These are phyloP conservation scores for Sporobolomyces roseus DNA, from an alignment of 768 basidiomycete species.

Conservation along the genomic window DNA sequence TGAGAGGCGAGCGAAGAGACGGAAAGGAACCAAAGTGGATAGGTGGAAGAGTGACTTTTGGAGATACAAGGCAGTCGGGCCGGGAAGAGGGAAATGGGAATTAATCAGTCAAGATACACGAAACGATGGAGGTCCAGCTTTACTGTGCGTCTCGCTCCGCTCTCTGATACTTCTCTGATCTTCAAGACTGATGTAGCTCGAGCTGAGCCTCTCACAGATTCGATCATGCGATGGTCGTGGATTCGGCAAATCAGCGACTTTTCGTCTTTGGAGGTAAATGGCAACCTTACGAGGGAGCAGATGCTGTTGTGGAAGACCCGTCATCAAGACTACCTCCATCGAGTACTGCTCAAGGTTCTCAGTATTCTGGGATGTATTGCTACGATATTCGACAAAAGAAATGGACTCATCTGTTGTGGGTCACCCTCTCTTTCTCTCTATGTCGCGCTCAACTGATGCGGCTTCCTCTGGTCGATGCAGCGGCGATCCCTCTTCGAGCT, in stretches of 20 bases:
- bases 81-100: conserved; percentile 34
- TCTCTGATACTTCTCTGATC: not conserved
- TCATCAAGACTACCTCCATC: not conserved
- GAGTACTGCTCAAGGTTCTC: not conserved
- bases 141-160: conserved; percentile 17
- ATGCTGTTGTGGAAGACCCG: not conserved
- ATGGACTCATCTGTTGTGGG: conserved; percentile 36
- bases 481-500: conserved; percentile 21
- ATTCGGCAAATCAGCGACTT: conserved; percentile 8
- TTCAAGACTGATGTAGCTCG: not conserved
- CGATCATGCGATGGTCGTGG: conserved; percentile 35
- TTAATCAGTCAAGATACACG: conserved; percentile 30
- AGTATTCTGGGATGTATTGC: conserved; percentile 32
- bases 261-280: conserved; percentile 43
- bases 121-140: conserved; percentile 31
- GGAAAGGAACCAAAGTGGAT: not conserved
- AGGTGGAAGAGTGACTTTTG: conserved; percentile 27
- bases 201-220: conserved; percentile 14
- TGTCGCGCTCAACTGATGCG: not conserved
- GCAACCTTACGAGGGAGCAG: conserved; percentile 8
- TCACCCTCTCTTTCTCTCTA: not conserved
- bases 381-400: conserved; percentile 9
- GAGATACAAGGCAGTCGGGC: conserved; percentile 34
- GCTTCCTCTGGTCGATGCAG: not conserved
- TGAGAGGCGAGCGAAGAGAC: not conserved